Evolutionary conservation across 352 stramenopile genomes (phyloP).

Genomic region (Phytopythium chamaehyphon): DNA sequence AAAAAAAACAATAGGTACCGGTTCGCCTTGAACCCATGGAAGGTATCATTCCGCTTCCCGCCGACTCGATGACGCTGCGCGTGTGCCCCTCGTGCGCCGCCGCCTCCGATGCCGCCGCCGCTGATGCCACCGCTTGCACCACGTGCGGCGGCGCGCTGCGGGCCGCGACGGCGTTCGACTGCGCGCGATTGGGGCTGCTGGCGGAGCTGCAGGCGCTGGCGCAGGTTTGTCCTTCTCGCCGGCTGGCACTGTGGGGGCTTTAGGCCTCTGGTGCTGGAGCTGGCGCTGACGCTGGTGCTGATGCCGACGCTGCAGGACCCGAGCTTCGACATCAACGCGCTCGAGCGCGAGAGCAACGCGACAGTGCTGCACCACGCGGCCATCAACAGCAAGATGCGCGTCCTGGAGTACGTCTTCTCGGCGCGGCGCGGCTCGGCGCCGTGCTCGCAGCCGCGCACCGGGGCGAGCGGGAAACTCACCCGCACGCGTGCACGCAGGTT

Average conservation of each 20-base stretch:
- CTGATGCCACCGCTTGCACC: constrained; percentile 19
- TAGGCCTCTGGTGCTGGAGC: no score
- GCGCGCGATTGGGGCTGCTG: constrained; percentile 53
- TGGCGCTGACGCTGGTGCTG: background rate
- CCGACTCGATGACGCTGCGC: constrained; percentile 9
- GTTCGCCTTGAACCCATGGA: no score
- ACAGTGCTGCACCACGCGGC: constrained; percentile 74
- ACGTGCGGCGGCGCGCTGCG: constrained; percentile 35
- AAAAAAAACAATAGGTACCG: no score
- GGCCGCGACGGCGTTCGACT: constrained; percentile 50
- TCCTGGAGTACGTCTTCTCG: constrained; percentile 59
- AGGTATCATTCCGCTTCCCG: no score
- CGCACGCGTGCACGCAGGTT: constrained; percentile 25
- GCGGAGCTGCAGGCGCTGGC: constrained; percentile 52
- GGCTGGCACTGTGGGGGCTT: background rate
- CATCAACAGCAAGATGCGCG: constrained; percentile 77
- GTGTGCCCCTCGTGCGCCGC: constrained; percentile 28
- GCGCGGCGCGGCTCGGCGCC: no score
- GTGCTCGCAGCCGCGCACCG: no score
- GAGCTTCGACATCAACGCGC: constrained; percentile 54
- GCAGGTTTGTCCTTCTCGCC: constrained; percentile 15
- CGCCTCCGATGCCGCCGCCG: background rate
- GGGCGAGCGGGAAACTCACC: no score
- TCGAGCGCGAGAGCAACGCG: constrained; percentile 43
- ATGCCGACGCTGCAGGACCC: constrained; percentile 22